Percentiles rank a stretch among this genome's conserved stretches.
Evolutionary conservation across 768 basidiomycete genomes (phyloP).

Genomic region (Kwoniella bestiolae): DNA sequence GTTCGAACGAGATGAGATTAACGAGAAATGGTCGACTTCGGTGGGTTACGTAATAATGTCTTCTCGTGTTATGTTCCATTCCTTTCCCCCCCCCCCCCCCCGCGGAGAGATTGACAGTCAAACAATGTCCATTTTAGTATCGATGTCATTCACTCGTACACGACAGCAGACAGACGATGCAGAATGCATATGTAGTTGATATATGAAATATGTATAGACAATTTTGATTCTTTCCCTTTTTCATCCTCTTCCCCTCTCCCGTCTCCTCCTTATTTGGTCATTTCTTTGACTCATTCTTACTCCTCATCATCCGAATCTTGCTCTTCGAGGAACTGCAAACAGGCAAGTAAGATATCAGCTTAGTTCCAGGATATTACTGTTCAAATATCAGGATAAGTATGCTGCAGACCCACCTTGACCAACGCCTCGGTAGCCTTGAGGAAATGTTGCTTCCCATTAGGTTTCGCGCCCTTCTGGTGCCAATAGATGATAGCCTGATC

Average conservation of each 20-base stretch:
- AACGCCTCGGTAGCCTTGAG: constrained; percentile 82
- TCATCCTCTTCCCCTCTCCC: neutral
- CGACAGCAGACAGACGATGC: constrained; percentile 6
- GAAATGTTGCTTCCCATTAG: constrained; percentile 94
- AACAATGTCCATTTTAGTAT: too few species aligned
- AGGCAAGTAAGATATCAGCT: neutral
- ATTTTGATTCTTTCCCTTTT: neutral
- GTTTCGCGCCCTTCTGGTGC: constrained; percentile 95
- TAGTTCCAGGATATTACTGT: too few species aligned
- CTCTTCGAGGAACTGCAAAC: constrained; percentile 79
- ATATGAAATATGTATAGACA: constrained; percentile 8
- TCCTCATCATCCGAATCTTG: constrained; percentile 69
- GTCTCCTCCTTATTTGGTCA: neutral
- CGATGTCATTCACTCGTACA: too few species aligned
- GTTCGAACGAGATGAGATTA: too few species aligned
- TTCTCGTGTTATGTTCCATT: too few species aligned
- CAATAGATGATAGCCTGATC: constrained; percentile 98
- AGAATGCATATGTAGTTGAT: constrained; percentile 9
- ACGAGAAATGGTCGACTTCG: too few species aligned
- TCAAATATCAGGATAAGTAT: too few species aligned
- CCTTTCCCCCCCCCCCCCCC: too few species aligned
- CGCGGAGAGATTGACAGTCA: too few species aligned
- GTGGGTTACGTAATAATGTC: too few species aligned
- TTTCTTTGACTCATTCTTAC: constrained; percentile 53
- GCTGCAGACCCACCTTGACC: constrained; percentile 68